These are phyloP conservation scores for Raffaelea ambrosiae DNA, from an alignment of 2,329 filamentous ascomycete genomes.

Conservation along the genomic window DNA sequence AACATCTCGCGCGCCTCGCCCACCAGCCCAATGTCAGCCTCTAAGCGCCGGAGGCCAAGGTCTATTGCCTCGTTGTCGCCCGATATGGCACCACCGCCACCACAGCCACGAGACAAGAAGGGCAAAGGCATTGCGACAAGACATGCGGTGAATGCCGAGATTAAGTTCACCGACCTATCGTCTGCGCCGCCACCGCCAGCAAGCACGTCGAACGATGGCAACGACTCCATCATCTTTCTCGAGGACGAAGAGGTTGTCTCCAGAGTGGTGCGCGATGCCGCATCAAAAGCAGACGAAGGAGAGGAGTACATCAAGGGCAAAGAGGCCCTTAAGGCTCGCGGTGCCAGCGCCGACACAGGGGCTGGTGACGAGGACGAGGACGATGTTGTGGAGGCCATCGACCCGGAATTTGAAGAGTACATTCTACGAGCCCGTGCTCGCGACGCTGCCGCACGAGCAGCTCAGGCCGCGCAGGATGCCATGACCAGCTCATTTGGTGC, in stretches of 20 bases:
- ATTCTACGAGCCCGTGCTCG: slow-evolving; percentile 11
- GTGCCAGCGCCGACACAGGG: too few relatives aligned
- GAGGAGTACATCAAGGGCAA: slow-evolving; percentile 1
- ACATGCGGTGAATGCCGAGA: slow-evolving; percentile 3
- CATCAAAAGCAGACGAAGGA: too few relatives aligned
- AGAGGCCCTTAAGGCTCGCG: neutral
- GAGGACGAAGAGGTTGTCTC: slow-evolving; percentile 3
- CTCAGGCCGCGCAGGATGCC: slow-evolving; percentile 4
- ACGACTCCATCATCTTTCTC: slow-evolving; percentile 5
- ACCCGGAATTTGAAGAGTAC: slow-evolving; percentile 14
- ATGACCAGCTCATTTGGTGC: too few relatives aligned
- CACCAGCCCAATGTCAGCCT: neutral
- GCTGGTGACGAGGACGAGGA: slow-evolving; percentile 5
- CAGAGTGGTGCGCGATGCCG: neutral
- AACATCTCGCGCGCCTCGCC: slow-evolving; percentile 6
- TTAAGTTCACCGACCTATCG: neutral
- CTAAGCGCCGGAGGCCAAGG: neutral
- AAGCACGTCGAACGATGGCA: neutral
- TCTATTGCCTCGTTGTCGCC: neutral
- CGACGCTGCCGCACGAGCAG: slow-evolving; percentile 8
- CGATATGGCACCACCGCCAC: neutral
- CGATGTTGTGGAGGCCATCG: slow-evolving; percentile 9
- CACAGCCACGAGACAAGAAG: slow-evolving; percentile 1
- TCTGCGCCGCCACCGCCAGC: neutral
- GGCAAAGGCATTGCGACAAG: slow-evolving; percentile 6